Evolutionary conservation across 441 rosid species (phyloP).

Genomic region (Brassica balearica): DNA sequence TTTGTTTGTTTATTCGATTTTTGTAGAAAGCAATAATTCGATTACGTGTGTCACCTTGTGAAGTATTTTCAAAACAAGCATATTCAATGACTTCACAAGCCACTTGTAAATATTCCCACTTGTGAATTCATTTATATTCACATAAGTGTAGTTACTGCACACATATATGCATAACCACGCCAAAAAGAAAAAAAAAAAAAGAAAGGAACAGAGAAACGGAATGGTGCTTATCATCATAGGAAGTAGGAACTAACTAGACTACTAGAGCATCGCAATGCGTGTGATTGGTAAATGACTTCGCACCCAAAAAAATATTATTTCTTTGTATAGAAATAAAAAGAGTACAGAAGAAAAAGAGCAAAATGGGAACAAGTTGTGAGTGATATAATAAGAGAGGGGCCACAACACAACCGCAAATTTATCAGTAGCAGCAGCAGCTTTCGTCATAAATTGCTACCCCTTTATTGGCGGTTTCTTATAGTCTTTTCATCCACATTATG

Average conservation of each 20-base stretch:
- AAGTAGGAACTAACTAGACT: no score
- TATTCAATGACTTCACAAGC: constrained; percentile 16
- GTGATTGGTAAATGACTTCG: no score
- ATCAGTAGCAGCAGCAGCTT: not conserved
- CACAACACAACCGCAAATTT: constrained; percentile 11
- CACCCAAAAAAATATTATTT: no score
- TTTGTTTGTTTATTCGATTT: not conserved
- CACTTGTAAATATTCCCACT: constrained; percentile 9
- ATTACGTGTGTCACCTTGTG: constrained; percentile 10
- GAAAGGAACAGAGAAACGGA: no score
- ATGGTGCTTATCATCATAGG: no score
- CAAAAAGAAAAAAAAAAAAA: no score
- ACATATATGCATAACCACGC: no score
- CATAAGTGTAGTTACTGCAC: no score
- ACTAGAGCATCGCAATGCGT: no score
- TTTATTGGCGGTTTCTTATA: not conserved
- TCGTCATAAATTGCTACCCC: not conserved
- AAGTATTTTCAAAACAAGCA: not conserved
- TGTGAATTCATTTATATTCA: not conserved
- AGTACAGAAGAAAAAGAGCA: not conserved
- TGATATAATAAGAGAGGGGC: not conserved
- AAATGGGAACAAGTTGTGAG: constrained; percentile 5
- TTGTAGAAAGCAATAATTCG: not conserved
- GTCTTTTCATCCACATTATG: not conserved
- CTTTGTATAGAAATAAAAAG: not conserved